These are phyloP conservation scores for Gamsiella multidivaricata DNA, from an alignment of 192 early-diverging fungal genomes.

Conservation along the genomic window DNA sequence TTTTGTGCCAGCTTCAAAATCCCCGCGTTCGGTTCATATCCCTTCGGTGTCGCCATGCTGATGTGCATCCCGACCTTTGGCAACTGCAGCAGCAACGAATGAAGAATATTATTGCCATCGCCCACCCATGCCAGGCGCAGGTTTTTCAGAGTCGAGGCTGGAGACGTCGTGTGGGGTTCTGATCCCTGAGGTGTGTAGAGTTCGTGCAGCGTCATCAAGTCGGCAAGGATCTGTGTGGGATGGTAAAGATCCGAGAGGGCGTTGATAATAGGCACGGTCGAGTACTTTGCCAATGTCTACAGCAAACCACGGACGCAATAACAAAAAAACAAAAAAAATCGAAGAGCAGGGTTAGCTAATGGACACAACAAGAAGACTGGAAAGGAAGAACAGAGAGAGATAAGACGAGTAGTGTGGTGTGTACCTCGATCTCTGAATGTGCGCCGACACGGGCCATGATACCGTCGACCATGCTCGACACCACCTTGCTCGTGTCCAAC, in stretches of 20 bases:
- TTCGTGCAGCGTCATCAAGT: conserved; percentile 96
- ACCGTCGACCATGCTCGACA: conserved; percentile 96
- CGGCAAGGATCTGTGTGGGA: conserved; percentile 96
- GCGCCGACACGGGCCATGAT: conserved; percentile 94
- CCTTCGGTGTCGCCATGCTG: conserved; percentile 84
- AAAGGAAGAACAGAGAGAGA: too few species aligned
- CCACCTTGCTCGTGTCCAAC: conserved; percentile 88
- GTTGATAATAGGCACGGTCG: conserved; percentile 94
- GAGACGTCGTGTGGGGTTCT: conserved; percentile 59
- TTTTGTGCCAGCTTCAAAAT: conserved; percentile 75
- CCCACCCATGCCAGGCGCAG: conserved; percentile 97
- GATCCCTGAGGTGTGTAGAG: conserved; percentile 58
- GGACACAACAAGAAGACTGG: too few species aligned
- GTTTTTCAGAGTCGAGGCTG: conserved; percentile 68
- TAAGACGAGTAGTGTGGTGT: background rate
- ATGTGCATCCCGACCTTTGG: conserved; percentile 90
- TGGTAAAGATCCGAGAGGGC: conserved; percentile 95
- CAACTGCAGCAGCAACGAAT: conserved; percentile 88
- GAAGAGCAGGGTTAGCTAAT: background rate
- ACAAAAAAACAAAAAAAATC: background rate
- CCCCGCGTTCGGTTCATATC: conserved; percentile 79
- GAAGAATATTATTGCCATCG: conserved; percentile 97
- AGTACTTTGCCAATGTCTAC: conserved; percentile 86
- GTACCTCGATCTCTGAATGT: conserved; percentile 89
- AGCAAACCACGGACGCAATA: too few species aligned